Base-by-base conservation (phyloP, 2,329 filamentous ascomycete genomes). In the Incumbomyces delicatus region DNA sequence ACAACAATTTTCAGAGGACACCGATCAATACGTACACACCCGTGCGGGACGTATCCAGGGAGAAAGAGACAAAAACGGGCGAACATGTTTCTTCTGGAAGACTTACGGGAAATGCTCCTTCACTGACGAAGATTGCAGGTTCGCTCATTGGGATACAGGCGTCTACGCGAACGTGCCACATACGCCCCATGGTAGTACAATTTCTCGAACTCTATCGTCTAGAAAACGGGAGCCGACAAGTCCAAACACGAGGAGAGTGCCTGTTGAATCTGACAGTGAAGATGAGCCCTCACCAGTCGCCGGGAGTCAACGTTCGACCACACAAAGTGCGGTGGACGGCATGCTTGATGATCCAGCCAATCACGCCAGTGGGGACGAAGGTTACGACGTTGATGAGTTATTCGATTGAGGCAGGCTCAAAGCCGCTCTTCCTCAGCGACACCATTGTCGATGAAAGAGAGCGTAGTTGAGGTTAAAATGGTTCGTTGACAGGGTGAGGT, bases 61-160 rank as follows among this genome's bases (percentile, higher is more conserved):
- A 27, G 22, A 27, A 27, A 27, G 22, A 27, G 22, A 27, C 4
- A 41, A 29, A n/a, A 6, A 27, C 11, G 12, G 7, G 16, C 16
- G 14, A 29, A 41, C 38, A 30, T 41, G 38, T 16, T 41, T 6
- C 6, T 41, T 22, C 22, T 41, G 38, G 38, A 41, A 41, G 18
- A 11, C 20, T 41, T 8, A 27, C 12, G 16, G 38, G 18, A 2
- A 17, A 18, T 44, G 41, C 31, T 18, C 12, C 17, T 16, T 35
- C 14, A 35, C 2, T 14, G 31, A 35, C 11, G 8, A 35, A 22
- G 41, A 20, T 17, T 44, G 41, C 32, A 14, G 11, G 7, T 36
- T 11, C 12, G 31, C 30, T 18, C 41, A 44, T 29, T 34, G 41
- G 7, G 41, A 44, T 32, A 44, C 41, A 13, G 41, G 41, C 13